These are phyloP conservation scores for Fusarium verticillioides DNA, from an alignment of 2,329 filamentous ascomycete species.

Conservation along the genomic window DNA sequence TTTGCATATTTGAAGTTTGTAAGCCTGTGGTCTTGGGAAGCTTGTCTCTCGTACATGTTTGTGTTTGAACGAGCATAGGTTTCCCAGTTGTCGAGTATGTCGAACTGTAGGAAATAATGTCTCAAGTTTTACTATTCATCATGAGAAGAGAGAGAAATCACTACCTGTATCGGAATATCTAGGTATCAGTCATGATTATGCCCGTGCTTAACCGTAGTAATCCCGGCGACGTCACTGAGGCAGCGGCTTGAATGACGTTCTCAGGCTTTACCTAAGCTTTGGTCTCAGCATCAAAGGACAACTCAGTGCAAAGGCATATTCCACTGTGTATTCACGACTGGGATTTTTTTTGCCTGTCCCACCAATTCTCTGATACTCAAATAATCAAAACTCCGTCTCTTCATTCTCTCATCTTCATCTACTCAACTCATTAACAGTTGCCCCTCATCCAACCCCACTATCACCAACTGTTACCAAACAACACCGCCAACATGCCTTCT, in stretches of 20 bases:
- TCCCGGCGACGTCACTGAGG: slow-evolving; percentile 41
- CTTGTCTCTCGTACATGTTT: neutral
- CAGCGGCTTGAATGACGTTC: slow-evolving; percentile 45
- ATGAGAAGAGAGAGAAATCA: neutral
- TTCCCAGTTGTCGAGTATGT: neutral
- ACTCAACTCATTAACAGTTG: neutral
- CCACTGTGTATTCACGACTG: neutral
- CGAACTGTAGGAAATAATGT: neutral
- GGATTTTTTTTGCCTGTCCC: neutral
- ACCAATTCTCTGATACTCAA: neutral
- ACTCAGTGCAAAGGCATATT: neutral
- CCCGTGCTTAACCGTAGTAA: slow-evolving; percentile 41
- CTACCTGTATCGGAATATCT: neutral
- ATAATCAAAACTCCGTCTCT: neutral
- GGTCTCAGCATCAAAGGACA: neutral
- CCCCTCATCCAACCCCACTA: slow-evolving; percentile 40
- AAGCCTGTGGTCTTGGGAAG: neutral
- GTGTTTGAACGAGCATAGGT: neutral
- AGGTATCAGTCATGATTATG: neutral
- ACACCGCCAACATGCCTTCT: slow-evolving; percentile 63
- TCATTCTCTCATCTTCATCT: neutral
- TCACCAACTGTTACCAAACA: slow-evolving; percentile 30
- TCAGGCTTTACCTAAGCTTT: slow-evolving; percentile 25
- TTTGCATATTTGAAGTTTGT: slow-evolving; percentile 23
- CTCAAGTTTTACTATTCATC: neutral